phyloP scores from a whole-genome alignment of 148 eudicot genomes.

The Rhododendron ferrugineum region DNA sequence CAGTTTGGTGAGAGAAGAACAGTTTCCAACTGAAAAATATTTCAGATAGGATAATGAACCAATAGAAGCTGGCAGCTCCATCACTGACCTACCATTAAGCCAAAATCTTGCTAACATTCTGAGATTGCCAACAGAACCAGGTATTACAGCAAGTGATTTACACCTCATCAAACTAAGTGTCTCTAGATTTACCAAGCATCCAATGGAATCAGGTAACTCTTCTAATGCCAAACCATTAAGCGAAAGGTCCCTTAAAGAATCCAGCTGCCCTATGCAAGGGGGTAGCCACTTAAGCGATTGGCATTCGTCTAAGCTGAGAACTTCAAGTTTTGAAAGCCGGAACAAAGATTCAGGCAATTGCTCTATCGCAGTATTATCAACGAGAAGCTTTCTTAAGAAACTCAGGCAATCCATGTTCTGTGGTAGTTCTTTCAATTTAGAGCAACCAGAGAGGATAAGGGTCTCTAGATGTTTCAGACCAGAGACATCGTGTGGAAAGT shows the following conservation, averaged over 20 bases:
- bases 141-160: slow-evolving; percentile 31
- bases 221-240: slow-evolving; percentile 26
- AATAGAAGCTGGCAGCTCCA: slow-evolving; percentile 39
- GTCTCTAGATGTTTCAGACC: slow-evolving; percentile 47
- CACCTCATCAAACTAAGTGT: slow-evolving; percentile 30
- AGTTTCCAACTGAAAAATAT: slow-evolving; percentile 25
- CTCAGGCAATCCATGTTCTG: slow-evolving; percentile 34
- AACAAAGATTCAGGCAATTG: slow-evolving; percentile 36
- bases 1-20: slow-evolving; percentile 23
- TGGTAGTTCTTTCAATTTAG: slow-evolving; percentile 38
- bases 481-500: slow-evolving; percentile 46
- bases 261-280: slow-evolving; percentile 25
- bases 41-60: slow-evolving; percentile 36
- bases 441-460: slow-evolving; percentile 49
- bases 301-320: slow-evolving; percentile 35
- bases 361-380: slow-evolving; percentile 38
- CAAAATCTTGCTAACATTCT: slow-evolving; percentile 26
- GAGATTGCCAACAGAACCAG: slow-evolving; percentile 37
- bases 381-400: slow-evolving; percentile 32
- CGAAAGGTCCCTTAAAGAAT: slow-evolving; percentile 37
- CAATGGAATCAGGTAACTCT: slow-evolving; percentile 37
- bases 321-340: slow-evolving; percentile 41
- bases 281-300: slow-evolving; percentile 35
- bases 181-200: slow-evolving; percentile 37
- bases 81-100: slow-evolving; percentile 28